These are phyloP conservation scores for Striga asiatica DNA, from an alignment of 257 asterid genomes.

Conservation along the genomic window DNA sequence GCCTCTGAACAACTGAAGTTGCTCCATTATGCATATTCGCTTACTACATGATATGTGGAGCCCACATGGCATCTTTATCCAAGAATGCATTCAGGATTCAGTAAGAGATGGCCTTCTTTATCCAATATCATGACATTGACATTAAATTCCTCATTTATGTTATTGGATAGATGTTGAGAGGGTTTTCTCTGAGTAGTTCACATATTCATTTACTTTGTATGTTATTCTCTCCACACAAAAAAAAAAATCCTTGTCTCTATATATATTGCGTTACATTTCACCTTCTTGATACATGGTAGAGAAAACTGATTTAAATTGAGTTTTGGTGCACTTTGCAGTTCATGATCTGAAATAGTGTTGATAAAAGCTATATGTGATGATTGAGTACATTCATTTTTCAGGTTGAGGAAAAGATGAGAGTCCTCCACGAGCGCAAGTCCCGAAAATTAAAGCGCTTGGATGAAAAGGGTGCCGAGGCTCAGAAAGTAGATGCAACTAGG, in stretches of 20 bases:
- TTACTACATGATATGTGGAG: conserved; percentile 26
- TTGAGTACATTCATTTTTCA: conserved; percentile 22
- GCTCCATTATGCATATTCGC: conserved; percentile 17
- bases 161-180: conserved; percentile 8
- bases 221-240: too few species aligned
- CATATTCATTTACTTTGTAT: neutral
- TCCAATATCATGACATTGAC: conserved; percentile 14
- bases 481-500: conserved; percentile 67
- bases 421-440: conserved; percentile 60
- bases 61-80: conserved; percentile 15
- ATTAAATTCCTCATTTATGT: conserved; percentile 21
- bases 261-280: neutral
- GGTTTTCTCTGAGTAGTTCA: too few species aligned
- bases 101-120: conserved; percentile 18
- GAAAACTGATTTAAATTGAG: too few species aligned
- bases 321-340: too few species aligned
- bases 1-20: conserved; percentile 15
- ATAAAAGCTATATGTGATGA: neutral
- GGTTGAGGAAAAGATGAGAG: conserved; percentile 94
- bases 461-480: conserved; percentile 80
- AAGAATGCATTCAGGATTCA: conserved; percentile 20
- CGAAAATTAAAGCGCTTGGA: conserved; percentile 59
- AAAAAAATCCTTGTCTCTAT: neutral
- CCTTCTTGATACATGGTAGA: conserved; percentile 4
- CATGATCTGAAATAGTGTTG: too few species aligned